Evolutionary conservation across 805 yeast species (phyloP), one percentile per base, ranked within the genome.

Genomic region (Pichia insulana): DNA sequence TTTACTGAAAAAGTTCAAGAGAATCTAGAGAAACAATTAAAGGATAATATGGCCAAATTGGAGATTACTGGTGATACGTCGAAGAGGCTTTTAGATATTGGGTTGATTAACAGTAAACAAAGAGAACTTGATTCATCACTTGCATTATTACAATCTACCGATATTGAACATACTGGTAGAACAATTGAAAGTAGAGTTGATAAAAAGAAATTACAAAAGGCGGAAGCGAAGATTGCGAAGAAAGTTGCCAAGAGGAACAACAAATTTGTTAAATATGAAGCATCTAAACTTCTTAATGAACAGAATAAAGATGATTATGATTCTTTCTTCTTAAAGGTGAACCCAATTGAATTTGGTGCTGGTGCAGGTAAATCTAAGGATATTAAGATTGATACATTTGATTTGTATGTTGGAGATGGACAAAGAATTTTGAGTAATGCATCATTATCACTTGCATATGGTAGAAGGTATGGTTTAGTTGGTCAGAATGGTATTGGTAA

Each of bases 401-500:
- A 92, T 63, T 70, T 92, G 46, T 88, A 88, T 57, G 97, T 92
- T 46, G 97, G 98, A 46, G 94, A 85, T 45, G 97, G 97, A 48
- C 82, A 84, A 63, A 78, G 98, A 65, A 90, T 92, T 42, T 71
- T 92, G 49, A 78, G 90, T 35, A 94, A 89, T 61, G 82, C 97
- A 22, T 74, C 88, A 19, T 74, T 92, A 50, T 80, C 96, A 1
- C 73, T 92, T 50, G 80, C 96, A 25, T 81, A 81, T 60, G 98
- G 98, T 42, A 87, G 84, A 62, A 78, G 97, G 61, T 92, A 92
- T 55, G 99, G 98, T 77, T 68, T 92, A 41, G 96, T 92, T 35
- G 99, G 99, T 64, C 95, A 89, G 61, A 92, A 92, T 69, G 99
- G 99, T 90, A 89, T 92, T 53, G 99, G 99, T 80, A 92, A 92